A percentile compares a stretch with the other conserved stretches of the same genome.
Evolutionary conservation across 2,329 filamentous ascomycete species (phyloP).

Genomic region (Zymoseptoria tritici): DNA sequence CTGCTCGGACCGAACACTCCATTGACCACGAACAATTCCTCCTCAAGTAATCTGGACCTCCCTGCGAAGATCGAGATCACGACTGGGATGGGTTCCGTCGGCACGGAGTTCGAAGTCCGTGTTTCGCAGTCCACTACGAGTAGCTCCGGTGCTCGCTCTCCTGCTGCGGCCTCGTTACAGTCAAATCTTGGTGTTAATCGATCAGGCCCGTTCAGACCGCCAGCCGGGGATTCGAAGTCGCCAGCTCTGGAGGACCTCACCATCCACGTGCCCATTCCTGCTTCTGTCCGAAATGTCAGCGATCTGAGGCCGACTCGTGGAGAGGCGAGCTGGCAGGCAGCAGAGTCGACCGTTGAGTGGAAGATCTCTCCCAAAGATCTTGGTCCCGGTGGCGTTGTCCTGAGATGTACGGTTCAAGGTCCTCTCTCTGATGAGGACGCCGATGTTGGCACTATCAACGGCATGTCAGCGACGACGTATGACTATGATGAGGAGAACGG

Average conservation of each 20-base stretch:
- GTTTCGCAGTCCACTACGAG: constrained; percentile 41
- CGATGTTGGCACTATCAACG: constrained; percentile 33
- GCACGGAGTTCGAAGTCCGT: constrained; percentile 85
- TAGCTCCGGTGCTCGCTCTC: constrained; percentile 14
- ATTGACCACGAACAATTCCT: constrained; percentile 16
- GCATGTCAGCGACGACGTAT: constrained; percentile 36
- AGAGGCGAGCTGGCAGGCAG: constrained; percentile 73
- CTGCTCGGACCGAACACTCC: constrained; percentile 61
- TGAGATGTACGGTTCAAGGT: constrained; percentile 76
- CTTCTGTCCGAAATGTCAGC: constrained; percentile 70
- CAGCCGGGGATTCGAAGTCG: constrained; percentile 23
- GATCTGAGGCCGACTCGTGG: constrained; percentile 75
- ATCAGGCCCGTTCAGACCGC: constrained; percentile 16
- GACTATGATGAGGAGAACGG: constrained; percentile 31
- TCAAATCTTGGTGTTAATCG: constrained; percentile 19
- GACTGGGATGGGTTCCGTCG: constrained; percentile 65
- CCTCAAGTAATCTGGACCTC: constrained; percentile 54
- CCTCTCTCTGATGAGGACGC: constrained; percentile 42
- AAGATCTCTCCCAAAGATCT: constrained; percentile 71
- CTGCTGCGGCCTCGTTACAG: constrained; percentile 24
- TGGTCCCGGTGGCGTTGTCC: constrained; percentile 45
- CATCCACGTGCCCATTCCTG: constrained; percentile 71
- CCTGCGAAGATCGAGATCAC: constrained; percentile 77
- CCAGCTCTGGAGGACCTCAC: constrained; percentile 63
- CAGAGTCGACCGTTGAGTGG: constrained; percentile 72